phyloP scores from a whole-genome alignment of 2,329 filamentous ascomycete species.

The Clarireedia monteithiana region DNA sequence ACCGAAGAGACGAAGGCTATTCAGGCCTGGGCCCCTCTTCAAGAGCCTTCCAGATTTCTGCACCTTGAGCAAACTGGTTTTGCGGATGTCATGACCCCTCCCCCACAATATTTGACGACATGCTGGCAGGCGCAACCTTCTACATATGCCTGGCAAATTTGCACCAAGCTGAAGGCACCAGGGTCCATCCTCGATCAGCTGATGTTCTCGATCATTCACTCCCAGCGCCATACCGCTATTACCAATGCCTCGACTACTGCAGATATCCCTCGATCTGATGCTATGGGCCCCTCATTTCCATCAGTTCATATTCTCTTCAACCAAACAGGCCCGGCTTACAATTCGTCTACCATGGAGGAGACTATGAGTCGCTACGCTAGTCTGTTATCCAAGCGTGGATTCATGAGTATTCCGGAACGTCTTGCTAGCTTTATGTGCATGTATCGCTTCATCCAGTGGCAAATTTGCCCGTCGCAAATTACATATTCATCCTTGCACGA shows the following conservation, averaged over 20 bases:
- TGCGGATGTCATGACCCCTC: not conserved
- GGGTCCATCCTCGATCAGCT: constrained; percentile 24
- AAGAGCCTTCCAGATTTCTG: constrained; percentile 23
- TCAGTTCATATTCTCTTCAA: constrained; percentile 25
- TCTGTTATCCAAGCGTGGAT: constrained; percentile 22
- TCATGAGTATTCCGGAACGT: constrained; percentile 24
- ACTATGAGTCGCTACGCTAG: constrained; percentile 24
- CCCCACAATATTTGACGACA: constrained; percentile 9
- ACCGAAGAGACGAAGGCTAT: constrained; percentile 13
- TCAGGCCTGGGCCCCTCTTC: constrained; percentile 23
- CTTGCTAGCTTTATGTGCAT: constrained; percentile 28
- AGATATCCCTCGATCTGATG: constrained; percentile 14
- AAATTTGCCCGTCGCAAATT: constrained; percentile 13
- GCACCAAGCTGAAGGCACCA: constrained; percentile 26
- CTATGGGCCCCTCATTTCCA: constrained; percentile 20
- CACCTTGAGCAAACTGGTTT: constrained; percentile 11
- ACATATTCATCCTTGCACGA: constrained; percentile 18
- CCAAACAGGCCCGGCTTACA: constrained; percentile 14
- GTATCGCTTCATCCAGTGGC: constrained; percentile 27
- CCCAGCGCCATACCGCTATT: constrained; percentile 21
- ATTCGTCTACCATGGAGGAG: constrained; percentile 18
- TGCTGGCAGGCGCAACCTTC: constrained; percentile 28
- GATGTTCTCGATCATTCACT: constrained; percentile 24
- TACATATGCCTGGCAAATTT: constrained; percentile 26
- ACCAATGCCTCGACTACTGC: constrained; percentile 1